Base-by-base conservation (phyloP, 306 rosid genomes). In the Pyrus communis region DNA sequence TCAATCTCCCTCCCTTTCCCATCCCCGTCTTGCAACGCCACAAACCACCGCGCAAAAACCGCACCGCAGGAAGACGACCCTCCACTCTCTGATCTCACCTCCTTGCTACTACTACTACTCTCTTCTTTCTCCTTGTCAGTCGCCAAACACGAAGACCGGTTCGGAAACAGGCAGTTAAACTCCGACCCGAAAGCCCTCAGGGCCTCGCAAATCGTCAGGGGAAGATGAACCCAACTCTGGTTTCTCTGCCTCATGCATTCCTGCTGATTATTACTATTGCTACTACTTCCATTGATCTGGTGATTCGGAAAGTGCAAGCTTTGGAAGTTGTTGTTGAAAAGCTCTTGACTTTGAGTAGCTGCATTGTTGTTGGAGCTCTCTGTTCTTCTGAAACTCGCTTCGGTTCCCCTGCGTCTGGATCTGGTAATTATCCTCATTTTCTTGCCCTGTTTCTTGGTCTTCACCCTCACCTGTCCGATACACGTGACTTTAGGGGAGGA, bases 401-500 rank as follows among this genome's bases (percentile, higher is more conserved):
- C 93, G 2, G 82, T 78, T 75, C 69, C 70, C 61, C 89, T 87
- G 72, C 69, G 69, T 69, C 78, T 85, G 30, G 97, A 88, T 83
- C 90, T 88, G 55, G 87, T 18, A 31, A 60, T 60, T 51, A 74
- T 73, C 70, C 94, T 87, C 80, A 93, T 87, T 79, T 88, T 91
- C 89, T 87, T 93, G 70, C 98, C 95, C 33, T 92, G 97, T 61
- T 89, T 92, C 88, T 89, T 95, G 14, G 95, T 92, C 79, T 91
- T 90, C 55, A 92, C 99, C 55, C 99, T 88, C 69, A 92, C 97
- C 67, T 92, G 99, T 1, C 99, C 99, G 74, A 95, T 95, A 54
- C 99, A 95, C 2, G 99, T 95, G 2, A 95, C 99, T 51, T 95
- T 95, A 0, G 99, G 99, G 11, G 99, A 95, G 6, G 99, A 92